Evolutionary conservation across 768 basidiomycete species (phyloP).

Genomic region (Tricholoma flavovirens): DNA sequence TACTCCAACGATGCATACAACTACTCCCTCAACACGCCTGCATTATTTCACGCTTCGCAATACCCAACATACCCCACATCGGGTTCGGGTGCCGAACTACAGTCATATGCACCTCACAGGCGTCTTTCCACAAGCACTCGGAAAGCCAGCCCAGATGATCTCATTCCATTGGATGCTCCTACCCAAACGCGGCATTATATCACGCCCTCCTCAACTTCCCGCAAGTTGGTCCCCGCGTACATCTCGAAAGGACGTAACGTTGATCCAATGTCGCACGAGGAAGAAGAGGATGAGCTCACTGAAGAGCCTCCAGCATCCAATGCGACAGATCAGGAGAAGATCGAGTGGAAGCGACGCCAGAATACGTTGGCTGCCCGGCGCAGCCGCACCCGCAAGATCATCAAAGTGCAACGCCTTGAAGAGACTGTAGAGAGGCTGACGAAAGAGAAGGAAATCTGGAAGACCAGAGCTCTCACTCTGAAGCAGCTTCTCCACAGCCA

Average conservation of each 20-base stretch:
- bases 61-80: slow-evolving; percentile 2
- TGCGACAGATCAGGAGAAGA: slow-evolving; percentile 54
- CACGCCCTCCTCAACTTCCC: slow-evolving; percentile 68
- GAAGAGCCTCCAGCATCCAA: slow-evolving; percentile 36
- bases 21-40: slow-evolving; percentile 13
- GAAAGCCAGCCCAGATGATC: slow-evolving; percentile 42
- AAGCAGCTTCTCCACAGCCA: slow-evolving; percentile 52
- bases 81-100: slow-evolving; percentile 2
- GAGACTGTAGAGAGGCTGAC: slow-evolving; percentile 45
- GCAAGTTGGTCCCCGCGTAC: slow-evolving; percentile 70
- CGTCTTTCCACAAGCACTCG: slow-evolving; percentile 11
- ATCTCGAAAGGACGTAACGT: slow-evolving; percentile 52
- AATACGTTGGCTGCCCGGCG: slow-evolving; percentile 85
- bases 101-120: slow-evolving; percentile 11
- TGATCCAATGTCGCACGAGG: slow-evolving; percentile 35
- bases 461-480: slow-evolving; percentile 43
- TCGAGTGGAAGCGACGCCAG: slow-evolving; percentile 72
- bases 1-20: slow-evolving; percentile 16
- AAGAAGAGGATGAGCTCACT: slow-evolving; percentile 47
- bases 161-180: slow-evolving; percentile 72
- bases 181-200: slow-evolving; percentile 74
- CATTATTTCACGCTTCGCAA: slow-evolving; percentile 11
- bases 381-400: slow-evolving; percentile 68
- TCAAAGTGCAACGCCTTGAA: slow-evolving; percentile 64
- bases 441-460: slow-evolving; percentile 60